Evolutionary conservation across 2,329 filamentous ascomycete species (phyloP).

Genomic region (Capronia americana): DNA sequence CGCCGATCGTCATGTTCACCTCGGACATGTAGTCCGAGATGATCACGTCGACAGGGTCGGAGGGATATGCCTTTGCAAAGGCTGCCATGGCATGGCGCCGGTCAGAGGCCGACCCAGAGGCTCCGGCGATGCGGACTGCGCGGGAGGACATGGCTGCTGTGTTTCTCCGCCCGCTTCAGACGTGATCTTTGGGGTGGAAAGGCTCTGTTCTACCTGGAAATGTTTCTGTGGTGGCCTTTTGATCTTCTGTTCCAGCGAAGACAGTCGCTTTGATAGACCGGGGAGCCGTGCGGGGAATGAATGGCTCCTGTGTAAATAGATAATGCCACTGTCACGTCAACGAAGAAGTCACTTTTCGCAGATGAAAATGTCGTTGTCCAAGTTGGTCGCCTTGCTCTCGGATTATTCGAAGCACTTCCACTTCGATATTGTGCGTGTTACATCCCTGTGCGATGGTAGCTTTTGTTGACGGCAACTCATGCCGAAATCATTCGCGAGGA

Average conservation of each 20-base stretch:
- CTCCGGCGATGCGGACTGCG: conserved; percentile 41
- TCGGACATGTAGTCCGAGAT: conserved; percentile 58
- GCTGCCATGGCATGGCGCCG: conserved; percentile 54
- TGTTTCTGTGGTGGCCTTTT: background rate
- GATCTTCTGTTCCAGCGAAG: no score
- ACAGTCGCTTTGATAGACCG: no score
- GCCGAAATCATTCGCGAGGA: background rate
- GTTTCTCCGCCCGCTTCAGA: background rate
- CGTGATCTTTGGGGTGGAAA: background rate
- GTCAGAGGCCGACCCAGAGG: conserved; percentile 55
- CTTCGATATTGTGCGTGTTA: background rate
- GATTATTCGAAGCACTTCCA: background rate
- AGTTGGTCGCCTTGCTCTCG: background rate
- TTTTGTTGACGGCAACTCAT: background rate
- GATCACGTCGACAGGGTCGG: conserved; percentile 56
- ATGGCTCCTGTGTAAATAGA: no score
- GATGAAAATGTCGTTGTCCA: background rate
- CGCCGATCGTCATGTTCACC: conserved; percentile 59
- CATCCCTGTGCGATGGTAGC: background rate
- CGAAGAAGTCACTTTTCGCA: no score
- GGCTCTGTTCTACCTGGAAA: background rate
- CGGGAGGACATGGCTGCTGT: conserved; percentile 24
- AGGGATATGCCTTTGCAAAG: conserved; percentile 50
- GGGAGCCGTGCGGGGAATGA: no score
- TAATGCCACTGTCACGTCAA: no score